Conservation (phyloP, 305 asterid species). For the Coffea humblotiana region DNA sequence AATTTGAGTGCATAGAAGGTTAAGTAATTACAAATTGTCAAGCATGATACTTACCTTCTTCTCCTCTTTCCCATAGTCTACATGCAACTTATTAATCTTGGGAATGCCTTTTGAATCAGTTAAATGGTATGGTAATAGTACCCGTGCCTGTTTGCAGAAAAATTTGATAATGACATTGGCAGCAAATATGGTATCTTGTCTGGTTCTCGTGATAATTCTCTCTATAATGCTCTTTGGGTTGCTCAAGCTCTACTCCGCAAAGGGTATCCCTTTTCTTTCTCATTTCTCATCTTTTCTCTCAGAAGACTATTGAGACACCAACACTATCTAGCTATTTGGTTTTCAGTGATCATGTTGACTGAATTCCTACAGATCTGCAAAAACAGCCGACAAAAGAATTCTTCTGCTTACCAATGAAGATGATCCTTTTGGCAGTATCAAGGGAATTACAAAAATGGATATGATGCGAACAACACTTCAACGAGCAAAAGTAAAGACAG, state of each 20-base stretch:
- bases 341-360: slow-evolving; percentile 20
- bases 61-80: not conserved
- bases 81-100: not conserved
- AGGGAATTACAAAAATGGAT: slow-evolving; percentile 81
- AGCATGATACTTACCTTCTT: not conserved
- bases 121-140: not conserved
- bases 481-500: slow-evolving; percentile 72
- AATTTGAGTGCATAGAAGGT: slow-evolving; percentile 75
- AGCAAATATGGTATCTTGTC: slow-evolving; percentile 77
- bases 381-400: slow-evolving; percentile 78
- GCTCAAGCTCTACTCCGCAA: slow-evolving; percentile 93
- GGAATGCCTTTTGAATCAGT: not conserved
- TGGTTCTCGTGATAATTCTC: slow-evolving; percentile 89
- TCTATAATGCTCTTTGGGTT: slow-evolving; percentile 93
- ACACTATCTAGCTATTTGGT: not conserved
- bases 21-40: not conserved
- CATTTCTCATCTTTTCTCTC: slow-evolving; percentile 16
- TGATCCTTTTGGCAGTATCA: slow-evolving; percentile 87
- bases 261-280: slow-evolving; percentile 49
- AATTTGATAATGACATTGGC: slow-evolving; percentile 72
- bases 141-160: slow-evolving; percentile 50
- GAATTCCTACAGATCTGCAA: slow-evolving; percentile 59
- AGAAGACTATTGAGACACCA: slow-evolving; percentile 14
- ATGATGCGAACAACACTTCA: slow-evolving; percentile 91
- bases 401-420: slow-evolving; percentile 87